Evolutionary conservation across 2,329 filamentous ascomycete species (phyloP).

Genomic region (Annulohypoxylon truncatum): DNA sequence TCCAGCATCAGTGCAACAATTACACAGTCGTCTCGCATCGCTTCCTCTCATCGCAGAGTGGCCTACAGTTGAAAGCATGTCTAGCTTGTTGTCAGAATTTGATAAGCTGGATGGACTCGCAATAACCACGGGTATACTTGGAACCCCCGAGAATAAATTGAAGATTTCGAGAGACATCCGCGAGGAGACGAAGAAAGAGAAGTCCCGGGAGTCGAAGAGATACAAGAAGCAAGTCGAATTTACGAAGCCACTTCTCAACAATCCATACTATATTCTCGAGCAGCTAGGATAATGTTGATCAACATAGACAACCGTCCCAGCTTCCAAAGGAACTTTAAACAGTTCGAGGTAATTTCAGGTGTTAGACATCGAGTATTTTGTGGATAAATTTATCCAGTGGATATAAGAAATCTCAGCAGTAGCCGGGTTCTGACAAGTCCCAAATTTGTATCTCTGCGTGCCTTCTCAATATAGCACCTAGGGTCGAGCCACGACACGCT

Average conservation of each 20-base stretch:
- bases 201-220: conserved; percentile 13
- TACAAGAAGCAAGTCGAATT: conserved; percentile 15
- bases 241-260: conserved; percentile 37
- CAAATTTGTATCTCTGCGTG: not conserved
- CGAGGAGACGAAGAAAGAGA: conserved; percentile 31
- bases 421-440: not conserved
- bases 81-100: conserved; percentile 28
- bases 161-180: not conserved
- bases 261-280: conserved; percentile 43
- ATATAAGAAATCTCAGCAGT: not conserved
- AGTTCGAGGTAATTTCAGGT: too few relatives aligned
- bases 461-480: not conserved
- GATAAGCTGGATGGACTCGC: conserved; percentile 22
- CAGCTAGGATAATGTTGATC: conserved; percentile 26
- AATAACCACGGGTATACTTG: conserved; percentile 38
- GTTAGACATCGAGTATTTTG: too few relatives aligned
- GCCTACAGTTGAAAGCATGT: conserved; percentile 44
- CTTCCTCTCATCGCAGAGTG: conserved; percentile 45
- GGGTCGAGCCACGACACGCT: not conserved
- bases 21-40: conserved; percentile 34
- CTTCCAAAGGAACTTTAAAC: not conserved
- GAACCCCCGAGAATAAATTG: conserved; percentile 20
- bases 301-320: not conserved
- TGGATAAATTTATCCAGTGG: too few relatives aligned
- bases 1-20: conserved; percentile 28